Conservation (phyloP, 495 filamentous ascomycete species). For the Lasiosphaeris hirsuta region DNA sequence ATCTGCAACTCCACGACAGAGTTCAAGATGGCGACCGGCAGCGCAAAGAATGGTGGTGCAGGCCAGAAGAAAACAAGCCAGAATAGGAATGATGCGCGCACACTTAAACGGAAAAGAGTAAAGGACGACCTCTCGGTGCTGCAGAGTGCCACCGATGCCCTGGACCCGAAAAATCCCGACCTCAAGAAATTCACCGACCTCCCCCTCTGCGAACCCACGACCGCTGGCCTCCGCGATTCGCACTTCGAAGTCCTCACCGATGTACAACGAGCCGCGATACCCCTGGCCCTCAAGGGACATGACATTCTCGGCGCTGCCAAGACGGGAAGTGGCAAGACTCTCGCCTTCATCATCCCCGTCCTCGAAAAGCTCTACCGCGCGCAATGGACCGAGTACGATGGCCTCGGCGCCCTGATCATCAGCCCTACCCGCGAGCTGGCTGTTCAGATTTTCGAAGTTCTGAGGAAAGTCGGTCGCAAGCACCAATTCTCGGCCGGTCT, state of each 20-base stretch:
- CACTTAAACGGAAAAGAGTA: constrained; percentile 44
- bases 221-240: constrained; percentile 72
- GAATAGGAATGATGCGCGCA: constrained; percentile 32
- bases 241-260: constrained; percentile 90
- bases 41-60: constrained; percentile 16
- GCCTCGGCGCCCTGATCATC: constrained; percentile 86
- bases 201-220: constrained; percentile 82
- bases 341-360: constrained; percentile 88
- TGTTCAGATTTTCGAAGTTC: constrained; percentile 94
- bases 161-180: constrained; percentile 48
- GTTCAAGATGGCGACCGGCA: constrained; percentile 19
- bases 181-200: constrained; percentile 69
- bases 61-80: constrained; percentile 24
- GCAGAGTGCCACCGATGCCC: constrained; percentile 40
- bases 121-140: constrained; percentile 58
- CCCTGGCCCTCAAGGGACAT: constrained; percentile 74
- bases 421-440: constrained; percentile 93
- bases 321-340: constrained; percentile 93
- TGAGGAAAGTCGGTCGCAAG: constrained; percentile 84
- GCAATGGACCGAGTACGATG: constrained; percentile 87
- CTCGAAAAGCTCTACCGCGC: constrained; percentile 91
- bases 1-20: neutral
- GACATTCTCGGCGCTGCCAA: constrained; percentile 96
- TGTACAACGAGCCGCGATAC: constrained; percentile 85
- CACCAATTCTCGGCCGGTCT: constrained; percentile 91